phyloP scores from a whole-genome alignment of 2,329 filamentous ascomycete genomes.

The Hypomyces rosellus region DNA sequence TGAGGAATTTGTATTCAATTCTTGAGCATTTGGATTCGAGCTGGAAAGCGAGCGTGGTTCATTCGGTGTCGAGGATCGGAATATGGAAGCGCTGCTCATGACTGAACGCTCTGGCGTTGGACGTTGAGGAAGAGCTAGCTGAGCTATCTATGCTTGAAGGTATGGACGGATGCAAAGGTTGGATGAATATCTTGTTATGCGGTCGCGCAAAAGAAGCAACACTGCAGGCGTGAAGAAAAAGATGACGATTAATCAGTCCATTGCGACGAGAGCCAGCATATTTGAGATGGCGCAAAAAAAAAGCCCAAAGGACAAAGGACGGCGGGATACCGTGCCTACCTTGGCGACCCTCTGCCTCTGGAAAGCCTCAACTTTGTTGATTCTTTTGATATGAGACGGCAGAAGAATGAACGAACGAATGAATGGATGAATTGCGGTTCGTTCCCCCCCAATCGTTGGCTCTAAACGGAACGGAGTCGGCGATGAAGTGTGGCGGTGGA shows the following conservation, averaged over 20 bases:
- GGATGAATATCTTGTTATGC: neutral
- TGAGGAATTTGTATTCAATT: slow-evolving; percentile 1
- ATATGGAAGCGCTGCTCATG: slow-evolving; percentile 26
- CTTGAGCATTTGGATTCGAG: slow-evolving; percentile 10
- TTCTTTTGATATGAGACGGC: neutral
- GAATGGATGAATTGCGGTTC: neutral
- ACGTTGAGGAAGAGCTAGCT: neutral
- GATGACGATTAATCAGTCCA: slow-evolving; percentile 8
- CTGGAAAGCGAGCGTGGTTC: slow-evolving; percentile 18
- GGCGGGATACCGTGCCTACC: neutral
- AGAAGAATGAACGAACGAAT: neutral
- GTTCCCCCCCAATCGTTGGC: too few species aligned
- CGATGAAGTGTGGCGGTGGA: neutral
- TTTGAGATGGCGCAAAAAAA: neutral
- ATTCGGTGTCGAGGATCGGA: slow-evolving; percentile 21
- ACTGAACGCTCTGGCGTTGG: slow-evolving; percentile 11
- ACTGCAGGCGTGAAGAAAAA: neutral
- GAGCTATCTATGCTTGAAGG: neutral
- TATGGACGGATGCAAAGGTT: neutral
- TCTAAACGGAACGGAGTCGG: too few species aligned
- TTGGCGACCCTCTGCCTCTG: neutral
- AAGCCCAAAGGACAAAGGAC: neutral
- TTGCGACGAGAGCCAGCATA: neutral
- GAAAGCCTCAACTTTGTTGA: neutral
- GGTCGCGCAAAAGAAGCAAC: too few species aligned